Conservation (phyloP, 371 early-diverging fungal genomes). For the Apophysomyces sp. region DNA sequence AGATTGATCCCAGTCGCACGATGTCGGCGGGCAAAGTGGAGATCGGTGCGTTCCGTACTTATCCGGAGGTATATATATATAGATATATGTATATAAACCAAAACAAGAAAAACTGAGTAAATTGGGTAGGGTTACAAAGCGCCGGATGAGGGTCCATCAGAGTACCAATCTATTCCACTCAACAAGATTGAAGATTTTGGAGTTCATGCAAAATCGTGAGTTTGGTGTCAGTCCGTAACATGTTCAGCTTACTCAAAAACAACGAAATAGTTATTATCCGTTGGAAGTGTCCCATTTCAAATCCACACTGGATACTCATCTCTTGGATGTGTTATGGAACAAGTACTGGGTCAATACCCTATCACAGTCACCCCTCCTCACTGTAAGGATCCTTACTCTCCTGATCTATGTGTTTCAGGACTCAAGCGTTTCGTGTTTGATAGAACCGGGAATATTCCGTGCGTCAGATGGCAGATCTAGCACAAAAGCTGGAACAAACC, state of each 20-base stretch:
- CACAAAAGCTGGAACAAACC: conserved; percentile 81
- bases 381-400: too few species aligned
- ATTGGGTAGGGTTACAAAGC: conserved; percentile 69
- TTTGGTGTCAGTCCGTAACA: neutral
- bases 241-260: neutral
- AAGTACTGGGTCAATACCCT: conserved; percentile 97
- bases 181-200: conserved; percentile 98
- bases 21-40: conserved; percentile 96
- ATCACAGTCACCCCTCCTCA: conserved; percentile 86
- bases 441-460: conserved; percentile 84
- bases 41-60: conserved; percentile 97
- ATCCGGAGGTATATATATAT: conserved; percentile 69
- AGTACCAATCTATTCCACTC: conserved; percentile 85
- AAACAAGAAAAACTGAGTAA: neutral
- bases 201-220: conserved; percentile 85
- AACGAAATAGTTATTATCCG: conserved; percentile 74
- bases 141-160: conserved; percentile 71
- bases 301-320: conserved; percentile 80
- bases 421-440: neutral
- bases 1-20: conserved; percentile 97
- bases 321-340: conserved; percentile 93
- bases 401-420: too few species aligned
- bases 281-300: conserved; percentile 93
- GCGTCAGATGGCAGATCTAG: conserved; percentile 77
- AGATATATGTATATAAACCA: neutral